Conservation (phyloP, 163 green algal species). For the Scenedesmus sp. region DNA sequence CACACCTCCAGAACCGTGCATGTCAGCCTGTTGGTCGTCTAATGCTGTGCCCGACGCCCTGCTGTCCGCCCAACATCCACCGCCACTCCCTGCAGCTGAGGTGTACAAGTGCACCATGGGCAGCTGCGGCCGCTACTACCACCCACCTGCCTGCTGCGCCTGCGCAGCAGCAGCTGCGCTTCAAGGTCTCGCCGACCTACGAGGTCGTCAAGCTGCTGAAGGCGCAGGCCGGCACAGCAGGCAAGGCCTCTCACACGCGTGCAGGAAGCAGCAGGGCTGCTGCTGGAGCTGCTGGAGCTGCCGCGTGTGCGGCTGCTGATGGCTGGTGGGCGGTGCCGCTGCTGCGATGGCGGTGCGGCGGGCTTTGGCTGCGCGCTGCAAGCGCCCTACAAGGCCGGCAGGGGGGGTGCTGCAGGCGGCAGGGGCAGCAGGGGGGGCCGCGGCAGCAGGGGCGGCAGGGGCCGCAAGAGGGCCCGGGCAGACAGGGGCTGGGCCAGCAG, state of each 20-base stretch:
- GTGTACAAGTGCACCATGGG: slow-evolving; percentile 52
- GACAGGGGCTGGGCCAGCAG: slow-evolving; percentile 5
- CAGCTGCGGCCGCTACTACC: slow-evolving; percentile 40
- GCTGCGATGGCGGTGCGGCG: background rate
- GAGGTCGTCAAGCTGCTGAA: slow-evolving; percentile 18
- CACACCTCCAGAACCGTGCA: background rate
- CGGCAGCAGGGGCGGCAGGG: background rate
- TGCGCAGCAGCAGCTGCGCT: slow-evolving; percentile 12
- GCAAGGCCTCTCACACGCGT: background rate
- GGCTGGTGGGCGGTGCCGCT: background rate
- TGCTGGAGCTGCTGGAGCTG: background rate
- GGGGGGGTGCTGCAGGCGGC: background rate
- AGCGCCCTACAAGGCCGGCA: background rate
- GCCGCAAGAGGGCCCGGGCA: background rate
- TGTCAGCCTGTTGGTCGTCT: no score
- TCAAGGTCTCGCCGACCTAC: slow-evolving; percentile 26
- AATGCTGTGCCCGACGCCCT: background rate
- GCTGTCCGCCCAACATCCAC: background rate
- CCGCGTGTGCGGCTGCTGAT: background rate
- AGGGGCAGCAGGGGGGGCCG: background rate
- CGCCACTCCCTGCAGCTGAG: slow-evolving; percentile 12
- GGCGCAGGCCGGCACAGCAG: background rate
- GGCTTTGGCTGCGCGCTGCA: background rate
- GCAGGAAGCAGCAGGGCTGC: background rate
- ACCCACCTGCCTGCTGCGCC: slow-evolving; percentile 22